These are phyloP conservation scores for Acer yangbiense DNA, from an alignment of 345 rosid species.

Conservation along the genomic window DNA sequence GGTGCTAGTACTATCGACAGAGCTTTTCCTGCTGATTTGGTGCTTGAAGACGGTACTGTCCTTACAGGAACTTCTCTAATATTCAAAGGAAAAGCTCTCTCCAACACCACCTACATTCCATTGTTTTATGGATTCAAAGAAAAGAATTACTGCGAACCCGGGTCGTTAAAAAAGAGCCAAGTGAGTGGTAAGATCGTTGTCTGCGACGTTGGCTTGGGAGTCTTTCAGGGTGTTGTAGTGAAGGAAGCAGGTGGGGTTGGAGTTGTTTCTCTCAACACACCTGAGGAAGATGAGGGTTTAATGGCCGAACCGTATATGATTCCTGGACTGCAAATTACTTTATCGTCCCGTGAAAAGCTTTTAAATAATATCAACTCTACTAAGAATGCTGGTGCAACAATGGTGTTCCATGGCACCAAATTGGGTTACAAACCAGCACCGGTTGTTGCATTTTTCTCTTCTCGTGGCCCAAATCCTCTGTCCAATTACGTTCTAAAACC, in stretches of 20 bases:
- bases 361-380: constrained; percentile 13
- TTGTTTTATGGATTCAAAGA: constrained; percentile 8
- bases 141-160: not conserved
- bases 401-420: constrained; percentile 33
- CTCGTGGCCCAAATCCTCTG: constrained; percentile 41
- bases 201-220: not conserved
- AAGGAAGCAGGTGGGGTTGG: constrained; percentile 26
- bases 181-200: constrained; percentile 22
- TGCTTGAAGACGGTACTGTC: constrained; percentile 11
- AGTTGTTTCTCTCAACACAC: constrained; percentile 12
- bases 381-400: constrained; percentile 24
- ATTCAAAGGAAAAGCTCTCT: constrained; percentile 4
- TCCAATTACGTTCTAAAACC: constrained; percentile 38
- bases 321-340: constrained; percentile 34
- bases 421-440: constrained; percentile 35
- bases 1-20: constrained; percentile 38
- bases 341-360: constrained; percentile 25
- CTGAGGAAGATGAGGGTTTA: constrained; percentile 28
- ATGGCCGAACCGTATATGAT: constrained; percentile 30
- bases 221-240: not conserved
- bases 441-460: constrained; percentile 41
- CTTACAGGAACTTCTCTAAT: constrained; percentile 31
- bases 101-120: not conserved
- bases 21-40: constrained; percentile 23
- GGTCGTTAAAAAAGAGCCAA: constrained; percentile 1